A percentile compares a stretch with the other conserved stretches of the same genome.
Evolutionary conservation across 1,139 yeast species (phyloP).

Genomic region (Geotrichum restrictum): DNA sequence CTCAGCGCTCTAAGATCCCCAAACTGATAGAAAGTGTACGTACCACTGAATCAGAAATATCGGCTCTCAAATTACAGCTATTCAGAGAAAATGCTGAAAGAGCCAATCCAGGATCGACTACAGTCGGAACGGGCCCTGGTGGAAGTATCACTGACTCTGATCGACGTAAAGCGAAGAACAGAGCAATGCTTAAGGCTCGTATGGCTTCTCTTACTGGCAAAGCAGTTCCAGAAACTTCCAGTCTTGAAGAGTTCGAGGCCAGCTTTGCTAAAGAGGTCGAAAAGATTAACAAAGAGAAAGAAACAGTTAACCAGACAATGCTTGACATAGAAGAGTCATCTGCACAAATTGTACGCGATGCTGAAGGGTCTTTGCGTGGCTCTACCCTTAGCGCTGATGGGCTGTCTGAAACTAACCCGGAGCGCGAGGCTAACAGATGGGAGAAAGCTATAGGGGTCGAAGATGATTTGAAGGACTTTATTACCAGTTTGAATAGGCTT

Average conservation of each 20-base stretch:
- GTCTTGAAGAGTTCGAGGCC: slow-evolving; percentile 52
- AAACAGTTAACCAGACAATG: slow-evolving; percentile 48
- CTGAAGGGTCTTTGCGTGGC: slow-evolving; percentile 41
- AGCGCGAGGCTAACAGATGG: slow-evolving; percentile 68
- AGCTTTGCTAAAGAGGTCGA: slow-evolving; percentile 54
- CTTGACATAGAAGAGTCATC: slow-evolving; percentile 73
- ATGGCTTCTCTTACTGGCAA: slow-evolving; percentile 93
- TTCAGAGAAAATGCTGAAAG: slow-evolving; percentile 53
- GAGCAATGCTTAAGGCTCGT: slow-evolving; percentile 71
- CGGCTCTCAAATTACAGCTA: slow-evolving; percentile 60
- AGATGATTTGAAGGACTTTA: slow-evolving; percentile 61
- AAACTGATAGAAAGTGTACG: slow-evolving; percentile 58
- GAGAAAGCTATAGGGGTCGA: slow-evolving; percentile 79
- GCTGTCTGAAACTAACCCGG: slow-evolving; percentile 39
- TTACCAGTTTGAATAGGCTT: slow-evolving; percentile 48
- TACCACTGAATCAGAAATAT: slow-evolving; percentile 61
- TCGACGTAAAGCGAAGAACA: slow-evolving; percentile 69
- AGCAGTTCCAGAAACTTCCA: slow-evolving; percentile 38
- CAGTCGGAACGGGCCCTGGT: slow-evolving; percentile 78
- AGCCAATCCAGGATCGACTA: slow-evolving; percentile 63
- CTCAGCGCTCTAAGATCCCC: slow-evolving; percentile 66
- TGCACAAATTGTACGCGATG: slow-evolving; percentile 62
- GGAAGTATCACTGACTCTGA: slow-evolving; percentile 85
- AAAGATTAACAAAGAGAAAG: slow-evolving; percentile 53
- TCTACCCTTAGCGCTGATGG: slow-evolving; percentile 20